Evolutionary conservation across 768 basidiomycete species (phyloP).

Genomic region (Lepiota subincarnata): DNA sequence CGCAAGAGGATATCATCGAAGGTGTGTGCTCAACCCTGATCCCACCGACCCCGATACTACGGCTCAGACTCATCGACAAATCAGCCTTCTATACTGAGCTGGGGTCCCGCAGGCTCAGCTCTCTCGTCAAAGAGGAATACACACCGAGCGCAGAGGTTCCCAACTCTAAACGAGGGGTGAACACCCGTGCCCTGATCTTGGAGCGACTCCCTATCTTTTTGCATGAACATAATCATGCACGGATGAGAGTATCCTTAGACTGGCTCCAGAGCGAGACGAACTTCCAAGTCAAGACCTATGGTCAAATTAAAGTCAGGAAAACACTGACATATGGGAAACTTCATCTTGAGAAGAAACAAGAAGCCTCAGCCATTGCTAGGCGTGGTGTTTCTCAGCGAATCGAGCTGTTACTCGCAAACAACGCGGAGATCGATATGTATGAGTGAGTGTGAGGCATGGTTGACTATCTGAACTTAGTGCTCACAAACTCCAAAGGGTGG

Average conservation of each 20-base stretch:
- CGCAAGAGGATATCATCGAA: constrained; percentile 91
- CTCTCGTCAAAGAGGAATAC: constrained; percentile 75
- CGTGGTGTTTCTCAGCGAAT: constrained; percentile 50
- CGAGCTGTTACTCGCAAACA: constrained; percentile 73
- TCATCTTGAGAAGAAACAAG: constrained; percentile 50
- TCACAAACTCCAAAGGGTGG: constrained; percentile 50
- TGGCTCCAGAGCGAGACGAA: constrained; percentile 65
- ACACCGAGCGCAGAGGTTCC: constrained; percentile 50
- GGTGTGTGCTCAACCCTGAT: constrained; percentile 30
- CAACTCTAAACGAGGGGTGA: constrained; percentile 41
- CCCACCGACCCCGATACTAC: background rate
- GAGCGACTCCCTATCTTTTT: constrained; percentile 89
- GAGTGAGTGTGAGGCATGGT: constrained; percentile 57
- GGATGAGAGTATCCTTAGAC: constrained; percentile 52
- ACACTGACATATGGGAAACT: constrained; percentile 50
- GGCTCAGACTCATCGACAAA: constrained; percentile 7
- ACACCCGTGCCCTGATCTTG: constrained; percentile 60
- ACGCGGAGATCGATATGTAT: constrained; percentile 80
- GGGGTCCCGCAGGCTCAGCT: constrained; percentile 71
- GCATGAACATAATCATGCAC: constrained; percentile 77
- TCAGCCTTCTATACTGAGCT: constrained; percentile 71
- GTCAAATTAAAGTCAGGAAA: constrained; percentile 60
- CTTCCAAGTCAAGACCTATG: constrained; percentile 67
- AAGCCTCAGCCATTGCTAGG: constrained; percentile 71
- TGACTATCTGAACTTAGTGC: background rate